Percentiles rank a stretch among this genome's conserved stretches.
Evolutionary conservation across 2,329 filamentous ascomycete species (phyloP).

Genomic region (Xylogone sp.): DNA sequence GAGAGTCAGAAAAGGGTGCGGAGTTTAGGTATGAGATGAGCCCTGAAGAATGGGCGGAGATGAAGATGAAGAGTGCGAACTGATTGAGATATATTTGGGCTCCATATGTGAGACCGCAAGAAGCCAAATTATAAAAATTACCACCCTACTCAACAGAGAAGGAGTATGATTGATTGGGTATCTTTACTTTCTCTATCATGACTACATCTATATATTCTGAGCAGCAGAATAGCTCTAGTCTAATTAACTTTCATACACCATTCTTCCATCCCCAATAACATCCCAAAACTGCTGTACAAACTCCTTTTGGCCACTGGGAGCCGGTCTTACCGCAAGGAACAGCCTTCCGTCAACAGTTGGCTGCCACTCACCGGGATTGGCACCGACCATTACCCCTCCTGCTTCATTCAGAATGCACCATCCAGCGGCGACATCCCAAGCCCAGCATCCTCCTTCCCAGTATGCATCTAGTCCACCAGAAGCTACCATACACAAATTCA

Average conservation of each 20-base stretch:
- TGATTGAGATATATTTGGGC: background rate
- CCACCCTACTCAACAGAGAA: too few relatives aligned
- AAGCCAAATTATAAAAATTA: too few relatives aligned
- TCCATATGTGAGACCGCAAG: too few relatives aligned
- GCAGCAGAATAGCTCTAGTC: background rate
- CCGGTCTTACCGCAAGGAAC: slow-evolving; percentile 61
- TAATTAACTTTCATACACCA: slow-evolving; percentile 39
- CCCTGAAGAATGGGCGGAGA: background rate
- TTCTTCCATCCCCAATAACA: slow-evolving; percentile 49
- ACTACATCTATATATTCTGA: background rate
- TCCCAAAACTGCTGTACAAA: slow-evolving; percentile 63
- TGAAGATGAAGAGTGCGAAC: background rate
- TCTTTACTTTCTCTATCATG: too few relatives aligned
- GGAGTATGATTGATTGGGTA: too few relatives aligned
- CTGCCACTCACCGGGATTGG: slow-evolving; percentile 72
- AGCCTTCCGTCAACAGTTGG: slow-evolving; percentile 53
- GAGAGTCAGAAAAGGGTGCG: background rate
- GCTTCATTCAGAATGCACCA: slow-evolving; percentile 75
- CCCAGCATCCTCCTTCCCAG: slow-evolving; percentile 83
- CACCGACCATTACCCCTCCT: slow-evolving; percentile 68
- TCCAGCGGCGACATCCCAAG: slow-evolving; percentile 80
- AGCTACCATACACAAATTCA: slow-evolving; percentile 72
- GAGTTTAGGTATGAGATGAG: background rate
- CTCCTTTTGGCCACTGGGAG: slow-evolving; percentile 55
- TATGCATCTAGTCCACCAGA: slow-evolving; percentile 69